Conservation (phyloP, 495 filamentous ascomycete genomes). For the Achaetomiella virescens region DNA sequence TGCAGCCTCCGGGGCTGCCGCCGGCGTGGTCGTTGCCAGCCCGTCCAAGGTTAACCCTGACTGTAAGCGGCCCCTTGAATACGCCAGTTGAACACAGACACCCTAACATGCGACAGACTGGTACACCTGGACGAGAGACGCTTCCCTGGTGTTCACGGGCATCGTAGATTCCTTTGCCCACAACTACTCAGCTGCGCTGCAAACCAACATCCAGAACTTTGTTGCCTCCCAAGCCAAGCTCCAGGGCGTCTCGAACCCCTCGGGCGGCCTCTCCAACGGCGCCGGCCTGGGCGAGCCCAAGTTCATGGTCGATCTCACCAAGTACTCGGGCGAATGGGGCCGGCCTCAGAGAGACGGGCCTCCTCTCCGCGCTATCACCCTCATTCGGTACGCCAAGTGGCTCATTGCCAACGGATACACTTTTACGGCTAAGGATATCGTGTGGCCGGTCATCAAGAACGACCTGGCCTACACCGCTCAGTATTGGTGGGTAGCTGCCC, state of each 20-base stretch:
- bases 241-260: constrained; percentile 56
- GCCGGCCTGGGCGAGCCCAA: constrained; percentile 57
- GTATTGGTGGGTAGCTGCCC: constrained; percentile 53
- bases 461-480: constrained; percentile 64
- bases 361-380: constrained; percentile 58
- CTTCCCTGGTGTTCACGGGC: constrained; percentile 56
- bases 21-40: constrained; percentile 57
- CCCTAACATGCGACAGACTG: constrained; percentile 35
- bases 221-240: constrained; percentile 54
- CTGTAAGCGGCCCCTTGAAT: constrained; percentile 42
- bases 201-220: constrained; percentile 52
- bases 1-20: constrained; percentile 37
- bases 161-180: constrained; percentile 54
- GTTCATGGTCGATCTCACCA: constrained; percentile 53
- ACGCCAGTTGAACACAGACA: neutral
- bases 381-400: constrained; percentile 43
- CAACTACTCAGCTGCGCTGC: constrained; percentile 45
- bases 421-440: constrained; percentile 31
- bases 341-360: constrained; percentile 69
- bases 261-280: constrained; percentile 45
- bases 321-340: constrained; percentile 61
- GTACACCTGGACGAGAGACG: constrained; percentile 70
- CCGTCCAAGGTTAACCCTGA: constrained; percentile 53
- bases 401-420: constrained; percentile 44
- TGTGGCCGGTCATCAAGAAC: constrained; percentile 61